Evolutionary conservation across 305 asterid genomes (phyloP).

Genomic region (Rubia peregrina): DNA sequence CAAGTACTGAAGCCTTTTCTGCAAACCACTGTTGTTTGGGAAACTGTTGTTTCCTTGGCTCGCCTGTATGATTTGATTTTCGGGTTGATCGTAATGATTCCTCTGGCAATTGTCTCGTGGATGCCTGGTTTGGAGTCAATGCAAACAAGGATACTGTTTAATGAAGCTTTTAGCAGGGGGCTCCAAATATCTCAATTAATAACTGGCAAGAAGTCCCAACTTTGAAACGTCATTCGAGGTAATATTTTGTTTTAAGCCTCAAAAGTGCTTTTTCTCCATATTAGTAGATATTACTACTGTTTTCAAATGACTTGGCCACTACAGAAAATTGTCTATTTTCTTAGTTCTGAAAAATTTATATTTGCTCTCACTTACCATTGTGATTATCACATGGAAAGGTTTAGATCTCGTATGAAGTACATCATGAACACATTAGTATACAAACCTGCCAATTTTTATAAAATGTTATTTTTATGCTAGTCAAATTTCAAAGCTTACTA

Average conservation of each 20-base stretch:
- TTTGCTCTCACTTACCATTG: not conserved
- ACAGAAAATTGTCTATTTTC: not conserved
- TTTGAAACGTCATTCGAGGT: conserved; percentile 47
- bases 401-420: not conserved
- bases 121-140: conserved; percentile 95
- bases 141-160: conserved; percentile 94
- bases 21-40: conserved; percentile 77
- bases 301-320: not conserved
- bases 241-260: conserved; percentile 12
- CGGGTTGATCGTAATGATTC: conserved; percentile 83
- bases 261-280: not conserved
- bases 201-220: conserved; percentile 63
- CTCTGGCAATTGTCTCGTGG: conserved; percentile 82
- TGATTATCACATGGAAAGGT: not conserved
- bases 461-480: not conserved
- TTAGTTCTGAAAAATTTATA: not conserved
- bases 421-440: not conserved
- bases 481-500: not conserved
- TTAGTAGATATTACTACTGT: not conserved
- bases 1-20: conserved; percentile 86
- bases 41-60: conserved; percentile 82
- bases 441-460: not conserved
- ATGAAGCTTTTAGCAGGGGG: conserved; percentile 94
- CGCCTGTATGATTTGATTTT: conserved; percentile 79
- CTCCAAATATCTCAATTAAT: conserved; percentile 88